Evolutionary conservation across 2,329 filamentous ascomycete genomes (phyloP).

Genomic region (Hymenotorrendiella dingleyae): DNA sequence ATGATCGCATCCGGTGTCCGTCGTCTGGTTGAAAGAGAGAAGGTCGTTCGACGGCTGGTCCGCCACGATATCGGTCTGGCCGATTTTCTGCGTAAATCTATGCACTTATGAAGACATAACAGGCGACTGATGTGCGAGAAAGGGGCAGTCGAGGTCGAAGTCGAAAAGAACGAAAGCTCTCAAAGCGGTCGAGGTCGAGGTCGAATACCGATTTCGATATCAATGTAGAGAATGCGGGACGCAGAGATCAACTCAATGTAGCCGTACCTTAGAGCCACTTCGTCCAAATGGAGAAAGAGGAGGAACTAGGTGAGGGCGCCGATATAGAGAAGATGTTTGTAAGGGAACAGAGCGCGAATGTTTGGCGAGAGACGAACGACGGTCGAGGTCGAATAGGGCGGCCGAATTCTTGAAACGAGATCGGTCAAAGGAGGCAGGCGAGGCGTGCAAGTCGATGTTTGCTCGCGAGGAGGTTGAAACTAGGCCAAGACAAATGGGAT

Average conservation of each 20-base stretch:
- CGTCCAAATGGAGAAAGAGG: background rate
- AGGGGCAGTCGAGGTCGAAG: background rate
- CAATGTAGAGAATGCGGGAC: background rate
- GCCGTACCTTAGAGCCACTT: conserved; percentile 4
- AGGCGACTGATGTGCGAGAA: conserved; percentile 9
- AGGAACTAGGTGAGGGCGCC: background rate
- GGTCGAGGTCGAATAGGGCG: no score
- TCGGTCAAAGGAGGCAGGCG: background rate
- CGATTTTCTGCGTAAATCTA: conserved; percentile 10
- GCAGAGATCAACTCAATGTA: conserved; percentile 16
- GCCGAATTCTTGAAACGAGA: background rate
- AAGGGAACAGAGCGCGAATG: no score
- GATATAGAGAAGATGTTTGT: no score
- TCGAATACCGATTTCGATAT: conserved; percentile 1
- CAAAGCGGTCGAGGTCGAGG: conserved; percentile 21
- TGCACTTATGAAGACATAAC: conserved; percentile 22
- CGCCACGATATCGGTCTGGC: conserved; percentile 11
- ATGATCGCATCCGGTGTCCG: conserved; percentile 18
- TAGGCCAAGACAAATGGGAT: background rate
- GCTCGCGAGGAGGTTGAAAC: background rate
- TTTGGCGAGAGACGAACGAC: no score
- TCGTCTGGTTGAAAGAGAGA: conserved; percentile 11
- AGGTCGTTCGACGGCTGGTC: conserved; percentile 8
- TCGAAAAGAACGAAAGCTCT: conserved; percentile 14
- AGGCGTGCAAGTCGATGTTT: background rate